These are phyloP conservation scores for Leishmania mexicana DNA, from an alignment of 208 protist species.

Conservation along the genomic window DNA sequence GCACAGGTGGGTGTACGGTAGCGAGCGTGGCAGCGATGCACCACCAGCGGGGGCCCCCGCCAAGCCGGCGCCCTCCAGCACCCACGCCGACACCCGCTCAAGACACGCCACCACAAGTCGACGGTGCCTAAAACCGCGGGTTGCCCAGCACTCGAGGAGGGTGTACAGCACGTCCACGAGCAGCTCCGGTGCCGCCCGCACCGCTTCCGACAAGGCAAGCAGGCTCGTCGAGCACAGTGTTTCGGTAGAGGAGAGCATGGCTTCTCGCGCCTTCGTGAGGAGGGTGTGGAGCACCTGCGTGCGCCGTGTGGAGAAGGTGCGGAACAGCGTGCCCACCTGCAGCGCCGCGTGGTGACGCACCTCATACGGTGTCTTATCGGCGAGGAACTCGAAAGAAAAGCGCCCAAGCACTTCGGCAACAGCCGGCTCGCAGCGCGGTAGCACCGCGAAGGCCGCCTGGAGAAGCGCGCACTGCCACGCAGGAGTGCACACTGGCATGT, in stretches of 20 bases:
- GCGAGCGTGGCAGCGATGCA: neutral
- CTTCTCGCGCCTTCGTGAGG: conserved; percentile 51
- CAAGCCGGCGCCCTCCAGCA: neutral
- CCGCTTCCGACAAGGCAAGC: conserved; percentile 66
- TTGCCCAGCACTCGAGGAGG: conserved; percentile 81
- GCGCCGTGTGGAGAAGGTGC: conserved; percentile 40
- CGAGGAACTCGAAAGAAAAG: conserved; percentile 70
- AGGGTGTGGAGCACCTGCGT: conserved; percentile 61
- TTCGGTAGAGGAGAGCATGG: conserved; percentile 47
- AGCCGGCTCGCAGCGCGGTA: conserved; percentile 42
- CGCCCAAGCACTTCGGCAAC: conserved; percentile 64
- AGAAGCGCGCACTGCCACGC: conserved; percentile 34
- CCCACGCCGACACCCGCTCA: conserved; percentile 36
- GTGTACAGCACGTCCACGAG: conserved; percentile 60
- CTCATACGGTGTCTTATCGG: conserved; percentile 38
- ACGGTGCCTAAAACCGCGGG: conserved; percentile 54
- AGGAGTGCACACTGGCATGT: conserved; percentile 34
- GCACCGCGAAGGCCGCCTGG: conserved; percentile 27
- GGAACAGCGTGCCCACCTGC: conserved; percentile 58
- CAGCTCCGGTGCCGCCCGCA: conserved; percentile 49
- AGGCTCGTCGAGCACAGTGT: conserved; percentile 65
- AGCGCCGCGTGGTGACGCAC: conserved; percentile 61
- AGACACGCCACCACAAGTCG: conserved; percentile 59
- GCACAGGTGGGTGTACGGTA: conserved; percentile 38
- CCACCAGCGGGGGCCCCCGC: neutral